Evolutionary conservation across 2,329 filamentous ascomycete genomes (phyloP), one percentile per base, ranked within the genome.

Genomic region (Colletotrichum costaricense): DNA sequence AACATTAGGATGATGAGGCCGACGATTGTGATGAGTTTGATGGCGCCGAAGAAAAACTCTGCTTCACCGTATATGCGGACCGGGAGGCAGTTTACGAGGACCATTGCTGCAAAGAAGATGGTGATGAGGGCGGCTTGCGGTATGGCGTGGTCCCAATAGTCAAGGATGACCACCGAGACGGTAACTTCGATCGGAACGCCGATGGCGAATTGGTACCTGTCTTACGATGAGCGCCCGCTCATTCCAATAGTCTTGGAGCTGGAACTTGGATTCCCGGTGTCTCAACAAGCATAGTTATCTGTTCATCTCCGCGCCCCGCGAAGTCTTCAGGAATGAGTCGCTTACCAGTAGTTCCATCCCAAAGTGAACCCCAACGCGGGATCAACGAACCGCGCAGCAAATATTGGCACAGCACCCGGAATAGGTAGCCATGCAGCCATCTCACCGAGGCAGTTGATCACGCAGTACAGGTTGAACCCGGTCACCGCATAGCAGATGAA

Each of bases 341-440:
- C 62, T 67, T 35, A 71, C 84, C 84, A 88, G 76, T 88, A 88
- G 63, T 87, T 87, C 86, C 86, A 88, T 12, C 86, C 84, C 24
- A 89, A 78, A 1, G 86, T 84, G 65, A 87, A 88, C 38, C 84
- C 86, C 9, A 86, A 80, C 1, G 85, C 84, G 46, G 84, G 83
- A 68, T 87, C 85, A 62, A 87, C 85, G 69, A 83, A 87, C n/a
- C 86, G 83, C 22, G 84, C 80, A 11, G 86, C 86, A 63, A 88
- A 88, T 28, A 87, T 80, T 5, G 86, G 84, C 8, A 89, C 85
- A 5, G 86, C 86, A n/a, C 88, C 87, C 33, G 89, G 84, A 74
- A 91, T 80, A 4, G 90, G 89, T 64, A 93, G 86, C 84, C 90
- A 92, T 38, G 90, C 87, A 26, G 90, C 89, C 83, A 92, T 89